Base-by-base conservation (phyloP, 148 eudicot species). In the Diospyros kaki region DNA sequence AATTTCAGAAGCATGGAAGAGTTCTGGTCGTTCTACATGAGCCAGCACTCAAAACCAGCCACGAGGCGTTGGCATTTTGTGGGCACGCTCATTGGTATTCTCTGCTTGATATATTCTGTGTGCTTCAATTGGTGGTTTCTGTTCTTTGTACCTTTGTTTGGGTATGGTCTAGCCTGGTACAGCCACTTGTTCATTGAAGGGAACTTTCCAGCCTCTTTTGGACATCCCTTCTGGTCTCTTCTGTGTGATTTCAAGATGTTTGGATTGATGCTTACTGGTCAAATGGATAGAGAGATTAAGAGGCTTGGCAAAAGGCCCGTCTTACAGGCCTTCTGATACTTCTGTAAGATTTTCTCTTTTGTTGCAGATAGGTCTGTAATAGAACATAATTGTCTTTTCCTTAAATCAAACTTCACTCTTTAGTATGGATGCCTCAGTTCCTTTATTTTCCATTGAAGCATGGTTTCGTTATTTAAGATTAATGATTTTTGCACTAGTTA, bases 11-110 rank as follows among this genome's bases (percentile, higher is more conserved):
- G 78, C 81, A 78, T 91, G 83, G 97, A 94, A 44, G 98, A 94
- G 41, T 94, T 94, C 80, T 94, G 98, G 98, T 86, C 87, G 0
- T 91, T 87, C 69, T 94, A 94, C 75, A 80, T 94, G 93, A 94
- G 72, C 40, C 98, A 94, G 74, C 98, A 94, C 85, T 89, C 97
- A 1, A 94, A 90, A 67, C 76, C 89, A 79, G 89, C 98, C 39
- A 94, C 98, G 45, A 86, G 98, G 76, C 79, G 97, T n/a, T 94
- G 93, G 95, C 98, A 94, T 79, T 88, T 94, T 69, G 91, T 79
- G 0, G 98, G 92, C 5, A 91, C 93, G 17, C 85, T 91, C 8
- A 45, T 79, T 45, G 88, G 87, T 52, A 83, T 91, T 54, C 41
- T 89, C 8, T 80, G 85, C 56, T 82, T 85, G 60, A 69, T 87